Conservation (phyloP, 345 rosid species). For the Brassica nigra region DNA sequence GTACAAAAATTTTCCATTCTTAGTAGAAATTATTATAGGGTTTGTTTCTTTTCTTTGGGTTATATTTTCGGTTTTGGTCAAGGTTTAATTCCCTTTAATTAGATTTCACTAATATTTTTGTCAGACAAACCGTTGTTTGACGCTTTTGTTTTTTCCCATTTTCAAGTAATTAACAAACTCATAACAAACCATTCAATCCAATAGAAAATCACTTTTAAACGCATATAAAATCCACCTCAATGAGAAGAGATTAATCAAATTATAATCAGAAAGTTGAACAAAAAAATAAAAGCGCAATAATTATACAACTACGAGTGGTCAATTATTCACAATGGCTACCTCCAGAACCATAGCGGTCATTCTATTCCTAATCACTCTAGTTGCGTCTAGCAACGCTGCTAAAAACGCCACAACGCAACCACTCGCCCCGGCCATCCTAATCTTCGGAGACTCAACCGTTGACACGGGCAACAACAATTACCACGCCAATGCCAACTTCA, state of each 20-base stretch:
- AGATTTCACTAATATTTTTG: background rate
- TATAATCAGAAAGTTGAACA: background rate
- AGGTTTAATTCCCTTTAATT: background rate
- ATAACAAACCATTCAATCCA: background rate
- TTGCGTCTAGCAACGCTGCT: background rate
- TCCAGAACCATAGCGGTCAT: background rate
- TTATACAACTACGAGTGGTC: background rate
- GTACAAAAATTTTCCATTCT: background rate
- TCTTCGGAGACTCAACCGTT: conserved; percentile 23
- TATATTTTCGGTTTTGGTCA: background rate
- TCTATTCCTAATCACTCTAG: conserved; percentile 2
- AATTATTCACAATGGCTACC: background rate
- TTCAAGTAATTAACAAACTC: background rate
- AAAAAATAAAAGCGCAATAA: background rate
- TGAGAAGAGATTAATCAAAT: background rate
- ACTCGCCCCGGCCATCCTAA: conserved; percentile 7
- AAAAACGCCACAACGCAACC: background rate
- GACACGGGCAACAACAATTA: conserved; percentile 27
- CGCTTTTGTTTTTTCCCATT: background rate
- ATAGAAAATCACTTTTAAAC: background rate
- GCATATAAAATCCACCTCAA: background rate
- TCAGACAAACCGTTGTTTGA: background rate
- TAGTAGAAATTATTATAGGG: background rate
- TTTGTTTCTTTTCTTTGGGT: background rate
- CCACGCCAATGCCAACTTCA: background rate